phyloP scores from a whole-genome alignment of 345 rosid species.

The Camelina neglecta region DNA sequence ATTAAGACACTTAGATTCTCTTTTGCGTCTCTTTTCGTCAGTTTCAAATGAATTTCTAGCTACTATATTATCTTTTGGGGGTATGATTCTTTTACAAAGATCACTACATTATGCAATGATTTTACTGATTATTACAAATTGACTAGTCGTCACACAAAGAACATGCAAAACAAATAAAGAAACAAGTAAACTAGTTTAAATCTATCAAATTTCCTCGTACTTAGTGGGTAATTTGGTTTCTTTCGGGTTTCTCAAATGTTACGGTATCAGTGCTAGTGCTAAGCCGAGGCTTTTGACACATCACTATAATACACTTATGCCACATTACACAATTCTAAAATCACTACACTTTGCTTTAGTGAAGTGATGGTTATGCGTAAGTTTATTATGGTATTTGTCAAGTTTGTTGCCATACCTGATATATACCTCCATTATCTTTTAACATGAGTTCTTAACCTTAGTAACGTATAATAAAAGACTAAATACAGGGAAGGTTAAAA shows the following conservation, averaged over 20 bases:
- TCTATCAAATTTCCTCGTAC: no score
- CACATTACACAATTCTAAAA: no score
- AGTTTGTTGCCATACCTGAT: background rate
- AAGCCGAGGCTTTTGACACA: background rate
- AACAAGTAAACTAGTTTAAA: no score
- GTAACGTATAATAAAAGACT: background rate
- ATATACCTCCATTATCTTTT: background rate
- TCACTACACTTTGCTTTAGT: background rate
- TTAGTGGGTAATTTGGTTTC: background rate
- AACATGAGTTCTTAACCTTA: background rate
- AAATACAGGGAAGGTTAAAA: background rate
- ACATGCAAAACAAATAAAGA: no score
- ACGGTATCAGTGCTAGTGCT: background rate
- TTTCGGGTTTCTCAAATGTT: background rate
- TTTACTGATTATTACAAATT: no score
- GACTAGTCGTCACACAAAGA: no score
- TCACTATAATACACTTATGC: background rate
- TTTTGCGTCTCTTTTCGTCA: no score
- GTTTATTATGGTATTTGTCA: background rate
- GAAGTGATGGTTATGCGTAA: background rate
- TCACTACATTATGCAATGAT: no score
- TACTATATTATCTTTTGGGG: no score
- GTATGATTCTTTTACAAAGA: no score
- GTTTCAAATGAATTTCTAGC: no score
- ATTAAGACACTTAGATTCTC: no score